Percentiles rank a stretch among this genome's conserved stretches.
Evolutionary conservation across 1,284 basidiomycete genomes (phyloP).

Genomic region (Sanguinoderma infundibulare): DNA sequence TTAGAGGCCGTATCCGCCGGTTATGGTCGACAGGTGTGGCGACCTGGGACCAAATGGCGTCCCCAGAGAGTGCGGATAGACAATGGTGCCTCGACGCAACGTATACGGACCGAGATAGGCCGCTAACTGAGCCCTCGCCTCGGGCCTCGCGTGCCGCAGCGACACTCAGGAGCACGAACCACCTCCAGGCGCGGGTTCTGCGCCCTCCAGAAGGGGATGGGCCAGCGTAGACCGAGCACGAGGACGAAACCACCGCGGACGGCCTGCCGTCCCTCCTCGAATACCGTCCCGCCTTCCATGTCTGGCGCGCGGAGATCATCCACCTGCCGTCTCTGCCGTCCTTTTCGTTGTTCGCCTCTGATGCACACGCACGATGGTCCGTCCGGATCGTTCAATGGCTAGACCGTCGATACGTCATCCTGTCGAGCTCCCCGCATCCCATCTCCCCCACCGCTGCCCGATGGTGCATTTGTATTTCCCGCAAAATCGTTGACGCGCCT

Average conservation of each 20-base stretch:
- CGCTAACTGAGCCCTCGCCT: background rate
- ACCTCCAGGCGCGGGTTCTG: background rate
- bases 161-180: background rate
- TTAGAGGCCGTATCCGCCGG: background rate
- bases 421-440: background rate
- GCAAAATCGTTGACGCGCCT: background rate
- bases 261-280: background rate
- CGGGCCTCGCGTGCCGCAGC: background rate
- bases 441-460: background rate
- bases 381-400: background rate
- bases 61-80: background rate
- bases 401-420: background rate
- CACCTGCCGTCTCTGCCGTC: background rate
- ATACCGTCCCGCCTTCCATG: background rate
- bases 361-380: background rate
- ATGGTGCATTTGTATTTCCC: background rate
- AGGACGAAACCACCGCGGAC: background rate
- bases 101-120: background rate
- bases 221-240: background rate
- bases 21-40: background rate
- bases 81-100: background rate
- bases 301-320: background rate
- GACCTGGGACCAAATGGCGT: background rate
- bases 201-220: background rate
- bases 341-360: background rate